phyloP scores from a whole-genome alignment of 331 rosid genomes.

The Pyracantha coccinea region DNA sequence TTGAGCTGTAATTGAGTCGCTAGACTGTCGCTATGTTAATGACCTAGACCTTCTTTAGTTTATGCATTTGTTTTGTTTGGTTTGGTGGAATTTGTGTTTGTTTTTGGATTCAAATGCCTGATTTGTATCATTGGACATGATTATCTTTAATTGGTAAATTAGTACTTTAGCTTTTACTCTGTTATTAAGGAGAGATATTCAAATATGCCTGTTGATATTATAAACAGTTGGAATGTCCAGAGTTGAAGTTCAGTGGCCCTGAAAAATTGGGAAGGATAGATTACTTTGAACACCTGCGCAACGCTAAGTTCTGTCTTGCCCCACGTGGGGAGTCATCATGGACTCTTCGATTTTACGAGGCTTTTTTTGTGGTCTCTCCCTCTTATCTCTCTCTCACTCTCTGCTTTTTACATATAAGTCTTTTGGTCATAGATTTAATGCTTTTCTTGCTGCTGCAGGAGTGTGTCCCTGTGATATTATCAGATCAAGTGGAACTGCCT shows the following conservation, averaged over 20 bases:
- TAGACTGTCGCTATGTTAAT: background rate
- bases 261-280: conserved; percentile 69
- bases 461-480: conserved; percentile 82
- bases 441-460: conserved; percentile 40
- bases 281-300: conserved; percentile 78
- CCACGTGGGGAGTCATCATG: conserved; percentile 98
- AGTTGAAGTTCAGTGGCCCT: conserved; percentile 78
- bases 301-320: conserved; percentile 90
- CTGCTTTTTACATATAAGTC: too few relatives aligned
- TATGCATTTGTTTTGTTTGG: background rate
- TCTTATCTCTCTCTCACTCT: background rate
- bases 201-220: conserved; percentile 29
- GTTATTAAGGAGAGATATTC: conserved; percentile 11
- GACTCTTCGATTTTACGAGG: conserved; percentile 94
- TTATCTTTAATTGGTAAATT: background rate
- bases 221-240: conserved; percentile 96
- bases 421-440: background rate
- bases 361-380: conserved; percentile 79
- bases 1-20: background rate
- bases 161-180: conserved; percentile 5
- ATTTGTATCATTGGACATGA: background rate
- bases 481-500: conserved; percentile 79
- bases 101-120: background rate
- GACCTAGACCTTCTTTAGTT: background rate
- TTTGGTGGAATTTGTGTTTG: background rate